A percentile compares a stretch with the other conserved stretches of the same genome.
Evolutionary conservation across 208 protist species (phyloP).

Genomic region (Borovskyia barvae): DNA sequence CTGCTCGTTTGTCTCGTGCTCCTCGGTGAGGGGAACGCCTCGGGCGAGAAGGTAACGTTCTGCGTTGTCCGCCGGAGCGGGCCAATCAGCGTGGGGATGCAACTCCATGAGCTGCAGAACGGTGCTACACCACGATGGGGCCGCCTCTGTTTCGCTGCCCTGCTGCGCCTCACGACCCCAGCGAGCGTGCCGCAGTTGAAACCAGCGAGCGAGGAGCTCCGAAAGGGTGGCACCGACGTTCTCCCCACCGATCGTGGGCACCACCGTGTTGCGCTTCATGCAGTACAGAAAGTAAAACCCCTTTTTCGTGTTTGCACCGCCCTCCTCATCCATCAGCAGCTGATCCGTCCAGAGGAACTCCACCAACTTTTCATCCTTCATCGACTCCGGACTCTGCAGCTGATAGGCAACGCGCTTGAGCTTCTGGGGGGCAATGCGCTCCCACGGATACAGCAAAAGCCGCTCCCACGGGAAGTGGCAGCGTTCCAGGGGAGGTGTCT

Average conservation of each 20-base stretch:
- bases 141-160: slow-evolving; percentile 35
- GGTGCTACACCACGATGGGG: slow-evolving; percentile 50
- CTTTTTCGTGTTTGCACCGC: slow-evolving; percentile 60
- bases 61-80: slow-evolving; percentile 19
- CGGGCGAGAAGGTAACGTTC: slow-evolving; percentile 32
- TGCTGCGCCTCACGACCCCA: slow-evolving; percentile 57
- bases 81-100: slow-evolving; percentile 44
- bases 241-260: slow-evolving; percentile 21
- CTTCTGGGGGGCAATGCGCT: slow-evolving; percentile 46
- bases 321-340: slow-evolving; percentile 76
- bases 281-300: slow-evolving; percentile 89
- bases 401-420: slow-evolving; percentile 52
- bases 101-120: slow-evolving; percentile 61
- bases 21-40: slow-evolving; percentile 31
- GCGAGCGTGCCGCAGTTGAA: slow-evolving; percentile 70
- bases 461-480: slow-evolving; percentile 69
- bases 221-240: slow-evolving; percentile 35
- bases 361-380: slow-evolving; percentile 46
- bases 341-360: slow-evolving; percentile 64
- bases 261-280: slow-evolving; percentile 33
- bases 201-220: slow-evolving; percentile 62
- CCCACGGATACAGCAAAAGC: slow-evolving; percentile 47
- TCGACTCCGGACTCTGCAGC: slow-evolving; percentile 16
- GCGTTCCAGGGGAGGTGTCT: slow-evolving; percentile 37
- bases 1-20: background rate